Percentiles rank a stretch among this genome's conserved stretches.
phyloP scores from a whole-genome alignment of 176 grass and related monocot species.

The Paspalum vaginatum region DNA sequence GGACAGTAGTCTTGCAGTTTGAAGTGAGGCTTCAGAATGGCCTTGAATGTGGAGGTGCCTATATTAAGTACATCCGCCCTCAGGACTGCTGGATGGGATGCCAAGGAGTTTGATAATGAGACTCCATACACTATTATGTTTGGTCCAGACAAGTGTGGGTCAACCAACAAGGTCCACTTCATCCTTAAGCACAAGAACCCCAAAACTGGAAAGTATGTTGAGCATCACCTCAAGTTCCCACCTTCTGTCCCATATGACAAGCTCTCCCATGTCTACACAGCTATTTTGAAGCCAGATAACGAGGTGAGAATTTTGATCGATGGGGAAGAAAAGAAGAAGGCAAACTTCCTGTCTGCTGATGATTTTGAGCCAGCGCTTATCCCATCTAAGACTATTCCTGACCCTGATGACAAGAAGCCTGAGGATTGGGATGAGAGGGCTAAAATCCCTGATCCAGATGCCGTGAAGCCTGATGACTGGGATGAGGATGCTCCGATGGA shows the following conservation, averaged over 20 bases:
- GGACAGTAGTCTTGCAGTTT: constrained; percentile 74
- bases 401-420: constrained; percentile 99
- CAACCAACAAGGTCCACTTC: constrained; percentile 98
- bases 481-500: constrained; percentile 96
- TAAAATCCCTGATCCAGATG: constrained; percentile 82
- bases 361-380: constrained; percentile 91
- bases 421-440: constrained; percentile 96
- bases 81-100: constrained; percentile 69
- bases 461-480: constrained; percentile 92
- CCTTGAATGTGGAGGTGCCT: constrained; percentile 95
- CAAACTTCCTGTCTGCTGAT: constrained; percentile 78
- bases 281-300: constrained; percentile 87
- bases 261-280: constrained; percentile 92
- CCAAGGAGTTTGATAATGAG: constrained; percentile 91
- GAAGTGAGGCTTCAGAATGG: constrained; percentile 94
- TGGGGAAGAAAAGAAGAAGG: constrained; percentile 89
- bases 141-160: constrained; percentile 98
- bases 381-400: constrained; percentile 89
- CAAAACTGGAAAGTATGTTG: constrained; percentile 83
- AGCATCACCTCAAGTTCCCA: constrained; percentile 93
- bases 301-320: constrained; percentile 88
- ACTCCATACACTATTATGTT: constrained; percentile 98
- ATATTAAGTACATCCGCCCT: constrained; percentile 85
- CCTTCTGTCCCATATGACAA: constrained; percentile 92
- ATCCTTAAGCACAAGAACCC: constrained; percentile 97